A percentile compares a stretch with the other conserved stretches of the same genome.
Conservation (phyloP, 257 asterid species). For the Fraxinus quadrangulata region DNA sequence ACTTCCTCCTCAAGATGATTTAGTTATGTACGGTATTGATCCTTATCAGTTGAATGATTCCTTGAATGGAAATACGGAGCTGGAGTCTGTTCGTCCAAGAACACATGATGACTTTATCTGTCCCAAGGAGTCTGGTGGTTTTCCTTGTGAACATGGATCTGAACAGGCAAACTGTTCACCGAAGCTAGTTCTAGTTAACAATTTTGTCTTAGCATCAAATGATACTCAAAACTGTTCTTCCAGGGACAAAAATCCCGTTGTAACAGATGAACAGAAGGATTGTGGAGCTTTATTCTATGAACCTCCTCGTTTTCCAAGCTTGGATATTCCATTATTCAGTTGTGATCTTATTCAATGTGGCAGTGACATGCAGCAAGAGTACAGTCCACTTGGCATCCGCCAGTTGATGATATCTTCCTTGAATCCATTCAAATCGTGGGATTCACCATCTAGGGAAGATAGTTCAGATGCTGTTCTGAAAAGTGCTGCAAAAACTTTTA, state of each 20-base stretch:
- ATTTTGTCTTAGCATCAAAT: no score
- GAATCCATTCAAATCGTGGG: slow-evolving; percentile 82
- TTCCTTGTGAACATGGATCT: slow-evolving; percentile 37
- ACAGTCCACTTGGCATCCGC: slow-evolving; percentile 95
- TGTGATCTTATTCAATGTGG: slow-evolving; percentile 86
- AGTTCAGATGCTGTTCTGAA: slow-evolving; percentile 77
- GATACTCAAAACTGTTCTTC: no score
- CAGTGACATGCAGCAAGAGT: slow-evolving; percentile 81
- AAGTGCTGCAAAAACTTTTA: no score
- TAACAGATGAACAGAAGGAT: slow-evolving; percentile 47
- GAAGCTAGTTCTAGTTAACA: no score
- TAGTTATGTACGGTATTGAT: slow-evolving; percentile 27
- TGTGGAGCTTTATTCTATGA: slow-evolving; percentile 73
- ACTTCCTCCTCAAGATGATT: slow-evolving; percentile 39
- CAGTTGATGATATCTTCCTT: slow-evolving; percentile 72
- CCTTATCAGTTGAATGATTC: slow-evolving; percentile 34
- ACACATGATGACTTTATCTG: slow-evolving; percentile 41
- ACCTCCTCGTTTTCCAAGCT: slow-evolving; percentile 33
- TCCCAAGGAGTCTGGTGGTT: slow-evolving; percentile 40
- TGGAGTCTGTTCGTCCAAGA: slow-evolving; percentile 34
- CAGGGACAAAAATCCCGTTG: not conserved
- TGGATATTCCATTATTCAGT: slow-evolving; percentile 33
- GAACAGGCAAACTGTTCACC: slow-evolving; percentile 35
- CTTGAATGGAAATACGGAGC: slow-evolving; percentile 38
- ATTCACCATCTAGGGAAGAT: slow-evolving; percentile 77